Base-by-base conservation (phyloP, 805 yeast genomes). In the Starmerella riodocensis region DNA sequence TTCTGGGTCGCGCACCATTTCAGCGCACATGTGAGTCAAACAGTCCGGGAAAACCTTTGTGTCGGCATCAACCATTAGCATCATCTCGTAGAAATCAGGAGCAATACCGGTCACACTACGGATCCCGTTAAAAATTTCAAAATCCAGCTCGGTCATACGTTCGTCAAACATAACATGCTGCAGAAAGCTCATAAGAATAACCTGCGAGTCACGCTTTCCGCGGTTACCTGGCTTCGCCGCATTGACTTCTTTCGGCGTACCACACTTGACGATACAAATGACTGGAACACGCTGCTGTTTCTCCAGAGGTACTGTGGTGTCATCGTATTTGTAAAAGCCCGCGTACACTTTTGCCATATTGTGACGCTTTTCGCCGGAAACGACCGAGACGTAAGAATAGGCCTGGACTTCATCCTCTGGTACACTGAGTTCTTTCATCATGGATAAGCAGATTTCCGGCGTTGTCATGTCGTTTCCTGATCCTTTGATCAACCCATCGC, bases 311-410 rank as follows among this genome's bases (percentile, higher is more conserved):
- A 85, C 75, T 1, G 88, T 80, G 3, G 61, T 54, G 48, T 80
- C 80, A 52, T 82, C 76, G 56, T 86, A 91, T 50, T 77, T 77
- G 64, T 91, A 91, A 57, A 82, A 91, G 0, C 98, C 98, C 11
- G 94, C 77, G 55, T 84, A 88, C 2, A 88, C 85, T 60, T 86
- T 88, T 22, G 98, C 96, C 94, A 86, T 85, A 58, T 91, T 91
- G 56, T 91, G 98, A 57, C 98, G 78, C 63, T 84, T 91, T 4
- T 81, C 53, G 51, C 98, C 98, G 51, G 80, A 80, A 3, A 94
- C 94, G 29, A 91, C 96, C 6, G 97, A 93, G 27, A 91, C 94
- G 57, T 91, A 88, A 0, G 96, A 85, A 53, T 75, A 69, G 0
- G 96, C 72, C 54, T 72, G 61, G 5, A 84, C 95, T 13, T 82